Percentiles rank a stretch among this genome's conserved stretches.
Conservation (phyloP, 495 filamentous ascomycete genomes). For the Thozetella sp. region DNA sequence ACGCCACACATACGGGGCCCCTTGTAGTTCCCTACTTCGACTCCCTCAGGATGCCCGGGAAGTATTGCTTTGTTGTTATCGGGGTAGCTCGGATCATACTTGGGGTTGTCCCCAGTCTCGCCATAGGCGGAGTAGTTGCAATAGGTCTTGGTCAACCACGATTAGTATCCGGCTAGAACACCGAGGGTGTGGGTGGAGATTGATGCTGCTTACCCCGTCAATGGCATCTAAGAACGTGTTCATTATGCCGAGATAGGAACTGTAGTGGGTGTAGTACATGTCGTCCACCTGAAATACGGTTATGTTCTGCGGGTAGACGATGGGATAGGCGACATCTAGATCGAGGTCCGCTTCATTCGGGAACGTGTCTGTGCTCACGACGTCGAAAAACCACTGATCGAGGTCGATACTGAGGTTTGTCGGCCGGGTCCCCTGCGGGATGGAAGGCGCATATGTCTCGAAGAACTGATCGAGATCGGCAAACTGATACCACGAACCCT, state of each 20-base stretch:
- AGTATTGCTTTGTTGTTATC: constrained; percentile 20
- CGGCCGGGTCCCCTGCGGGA: neutral
- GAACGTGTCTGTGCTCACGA: neutral
- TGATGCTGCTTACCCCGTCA: constrained; percentile 33
- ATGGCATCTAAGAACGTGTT: constrained; percentile 37
- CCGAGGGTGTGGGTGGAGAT: neutral
- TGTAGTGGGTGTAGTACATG: constrained; percentile 24
- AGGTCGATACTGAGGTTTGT: constrained; percentile 1
- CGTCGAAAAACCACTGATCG: neutral
- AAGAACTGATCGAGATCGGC: constrained; percentile 18
- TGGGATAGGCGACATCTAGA: constrained; percentile 18
- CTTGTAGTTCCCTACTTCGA: constrained; percentile 30
- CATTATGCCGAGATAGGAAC: neutral
- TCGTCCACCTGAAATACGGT: constrained; percentile 58
- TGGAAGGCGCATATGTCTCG: neutral
- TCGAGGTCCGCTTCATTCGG: constrained; percentile 16
- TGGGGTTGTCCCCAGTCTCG: constrained; percentile 18
- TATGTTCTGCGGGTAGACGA: constrained; percentile 55
- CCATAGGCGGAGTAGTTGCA: constrained; percentile 44
- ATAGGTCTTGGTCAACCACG: constrained; percentile 30
- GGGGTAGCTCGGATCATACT: constrained; percentile 46
- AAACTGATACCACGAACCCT: constrained; percentile 16
- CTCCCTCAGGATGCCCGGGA: constrained; percentile 19
- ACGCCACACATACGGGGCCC: constrained; percentile 56
- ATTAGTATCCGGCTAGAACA: neutral